Base-by-base conservation (phyloP, 495 filamentous ascomycete species). In the Trichoderma virens region DNA sequence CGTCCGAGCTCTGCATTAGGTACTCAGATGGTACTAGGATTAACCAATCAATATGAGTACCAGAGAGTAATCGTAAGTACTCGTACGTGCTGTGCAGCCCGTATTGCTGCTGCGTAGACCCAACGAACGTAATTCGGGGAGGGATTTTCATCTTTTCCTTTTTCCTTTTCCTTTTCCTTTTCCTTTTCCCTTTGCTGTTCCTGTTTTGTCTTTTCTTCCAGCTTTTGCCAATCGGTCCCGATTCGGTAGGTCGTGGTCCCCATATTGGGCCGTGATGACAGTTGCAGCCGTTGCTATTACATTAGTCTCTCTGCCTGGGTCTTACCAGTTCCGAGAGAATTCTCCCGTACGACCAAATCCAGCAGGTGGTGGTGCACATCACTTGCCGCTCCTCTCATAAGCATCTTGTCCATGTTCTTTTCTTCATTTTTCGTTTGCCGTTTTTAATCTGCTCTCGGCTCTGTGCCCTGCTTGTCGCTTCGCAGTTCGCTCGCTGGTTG, bases 381-480 rank as follows among this genome's bases (percentile, higher is more conserved):
- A 31, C 35, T 35, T 23, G 16, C 64, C 67, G 77, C 67, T 47
- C n/a, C 43, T 23, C 43, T 47, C 43, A 20, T 6, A 5, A 18
- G 14, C 39, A 3, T 6, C 41, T 3, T 45, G 1, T n/a, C 6
- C n/a, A n/a, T 45, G 5, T 45, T 20, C 16, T 45, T 45, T 45
- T 45, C 2, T 47, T 45, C 32, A 35, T 35, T 11, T 35, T 35
- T 35, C 5, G 32, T 4, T 35, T 35, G 32, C 32, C 5, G 32
- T 35, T 35, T 35, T 35, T 11, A 35, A 35, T 35, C 11, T 35
- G 32, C 32, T 5, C 32, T 47, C 7, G n/a, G 16, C n/a, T 47
- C 43, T 47, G 43, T 18, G n/a, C 20, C 43, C 43, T 47, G n/a
- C 43, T 23, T 25, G n/a, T 47, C 20, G n/a, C 18, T 47, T 6